Base-by-base conservation (phyloP, 2,329 filamentous ascomycete genomes). In the Cytospora schulzeri region DNA sequence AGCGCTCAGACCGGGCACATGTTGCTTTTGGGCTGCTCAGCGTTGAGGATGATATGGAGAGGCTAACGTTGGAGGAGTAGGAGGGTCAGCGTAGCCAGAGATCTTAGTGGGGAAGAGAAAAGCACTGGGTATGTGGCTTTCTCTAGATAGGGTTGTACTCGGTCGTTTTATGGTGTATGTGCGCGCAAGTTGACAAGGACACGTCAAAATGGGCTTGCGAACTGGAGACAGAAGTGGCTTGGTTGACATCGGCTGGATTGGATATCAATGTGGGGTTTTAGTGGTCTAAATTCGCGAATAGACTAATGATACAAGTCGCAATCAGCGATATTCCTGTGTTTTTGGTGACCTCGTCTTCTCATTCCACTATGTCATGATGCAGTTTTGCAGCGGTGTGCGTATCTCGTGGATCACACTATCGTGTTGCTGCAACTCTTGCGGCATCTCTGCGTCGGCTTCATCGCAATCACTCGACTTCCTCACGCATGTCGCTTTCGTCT, bases 21-120 rank as follows among this genome's bases (percentile, higher is more conserved):
- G 93, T 90, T 79, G 92, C 92, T 1, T 83, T 96, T 73, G 93
- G 93, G 0, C 73, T 97, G 64, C 77, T 96, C 67, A 88, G 87
- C 3, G 83, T 92, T n/a, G 91, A 96, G 71, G 85, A 89, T 63
- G 91, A 96, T 74, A 81, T 95, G 68, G 82, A 87, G 67, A 81
- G 79, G 70, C 75, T 91, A 70, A 85, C 85, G 63, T 71, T 91
- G 50, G 81, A 82, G 52, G 78, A 65, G 22, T 66, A 41, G 54
- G 29, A 4, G 45, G 45, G 45, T n/a, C n/a, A 11, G 22, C 4
- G 11, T 11, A 48, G 19, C 19, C n/a, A 22, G 11, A 15, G 12
- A 14, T 11, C 15, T 35, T 35, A n/a, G n/a, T 17, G 14, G 35
- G 35, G 17, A 14, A 14, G 35, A 17, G 29, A 35, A 11, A 3